Base-by-base conservation (phyloP, 2,329 filamentous ascomycete genomes). In the Claviceps spartinae region DNA sequence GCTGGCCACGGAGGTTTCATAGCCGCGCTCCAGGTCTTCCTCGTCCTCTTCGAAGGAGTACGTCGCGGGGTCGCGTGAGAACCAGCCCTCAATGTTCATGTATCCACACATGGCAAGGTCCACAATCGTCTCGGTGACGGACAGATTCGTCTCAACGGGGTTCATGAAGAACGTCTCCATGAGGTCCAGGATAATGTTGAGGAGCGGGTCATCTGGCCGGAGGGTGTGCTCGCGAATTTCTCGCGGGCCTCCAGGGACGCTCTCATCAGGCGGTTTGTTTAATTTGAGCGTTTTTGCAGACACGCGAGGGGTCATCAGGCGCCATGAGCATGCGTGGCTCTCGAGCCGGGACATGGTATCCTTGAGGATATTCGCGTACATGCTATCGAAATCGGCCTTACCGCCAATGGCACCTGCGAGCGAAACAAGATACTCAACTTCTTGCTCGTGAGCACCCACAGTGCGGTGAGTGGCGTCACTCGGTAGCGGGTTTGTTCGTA, bases 21-120 rank as follows among this genome's bases (percentile, higher is more conserved):
- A 52, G 16, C 44, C 37, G 4, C 52, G 52, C 20, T 54, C 55
- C 5, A 57, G 57, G 6, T 58, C 60, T 9, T 63, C 60, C 61
- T 74, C 56, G 59, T 73, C 52, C 66, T 75, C 44, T 63, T 69
- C 56, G 47, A 75, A 74, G 8, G 73, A 71, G 54, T 79, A 86
- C 5, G 71, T 69, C 61, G 82, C 73, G 4, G 86, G 85, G 50
- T 84, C 81, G 16, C 88, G 82, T 5, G 91, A 72, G 34, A 97
- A 72, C 91, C 93, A 98, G n/a, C 86, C 86, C 62, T 96, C 88
- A 13, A 96, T 75, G 20, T 83, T 81, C 62, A 95, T 84, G 56
- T 87, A 86, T 5, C 88, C 86, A 59, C 93, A 97, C 1, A 86
- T 82, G 11, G 86, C 86, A 42, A 98, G 73, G 57, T 88, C 85